Percentiles rank a stretch among this genome's conserved stretches.
phyloP scores from a whole-genome alignment of 352 stramenopile species.

The Phytopythium aichiense region DNA sequence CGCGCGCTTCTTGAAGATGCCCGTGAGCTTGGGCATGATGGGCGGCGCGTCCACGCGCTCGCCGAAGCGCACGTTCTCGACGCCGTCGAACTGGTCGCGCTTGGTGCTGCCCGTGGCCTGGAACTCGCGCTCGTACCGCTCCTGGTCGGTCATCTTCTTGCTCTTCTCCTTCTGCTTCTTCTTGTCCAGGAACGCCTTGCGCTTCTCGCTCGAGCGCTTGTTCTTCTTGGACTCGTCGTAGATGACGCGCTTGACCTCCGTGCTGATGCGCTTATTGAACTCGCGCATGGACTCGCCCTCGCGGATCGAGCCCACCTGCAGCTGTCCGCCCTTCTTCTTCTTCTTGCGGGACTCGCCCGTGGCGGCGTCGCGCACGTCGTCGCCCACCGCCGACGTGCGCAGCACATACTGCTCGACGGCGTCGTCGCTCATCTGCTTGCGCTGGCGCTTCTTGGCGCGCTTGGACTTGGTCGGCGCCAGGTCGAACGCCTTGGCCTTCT shows the following conservation, averaged over 20 bases:
- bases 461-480: slow-evolving; percentile 68
- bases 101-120: slow-evolving; percentile 61
- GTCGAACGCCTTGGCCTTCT: slow-evolving; percentile 68
- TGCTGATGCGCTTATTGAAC: slow-evolving; percentile 84
- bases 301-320: slow-evolving; percentile 55
- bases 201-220: slow-evolving; percentile 66
- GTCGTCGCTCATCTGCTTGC: slow-evolving; percentile 54
- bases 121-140: slow-evolving; percentile 74
- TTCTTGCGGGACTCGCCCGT: slow-evolving; percentile 25
- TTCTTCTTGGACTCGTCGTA: slow-evolving; percentile 82
- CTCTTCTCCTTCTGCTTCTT: slow-evolving; percentile 74
- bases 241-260: slow-evolving; percentile 79
- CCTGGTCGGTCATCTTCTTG: slow-evolving; percentile 80
- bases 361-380: slow-evolving; percentile 8
- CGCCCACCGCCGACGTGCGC: slow-evolving; percentile 39
- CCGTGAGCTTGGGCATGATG: slow-evolving; percentile 76
- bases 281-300: slow-evolving; percentile 76
- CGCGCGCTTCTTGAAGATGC: slow-evolving; percentile 79
- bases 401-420: slow-evolving; percentile 66
- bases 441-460: slow-evolving; percentile 76
- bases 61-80: slow-evolving; percentile 61
- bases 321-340: slow-evolving; percentile 16
- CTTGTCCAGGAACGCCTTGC: slow-evolving; percentile 66
- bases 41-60: slow-evolving; percentile 79
- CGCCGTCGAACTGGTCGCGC: slow-evolving; percentile 69